phyloP scores from a whole-genome alignment of 177 flowering plant species.

The Telopea speciosissima region DNA sequence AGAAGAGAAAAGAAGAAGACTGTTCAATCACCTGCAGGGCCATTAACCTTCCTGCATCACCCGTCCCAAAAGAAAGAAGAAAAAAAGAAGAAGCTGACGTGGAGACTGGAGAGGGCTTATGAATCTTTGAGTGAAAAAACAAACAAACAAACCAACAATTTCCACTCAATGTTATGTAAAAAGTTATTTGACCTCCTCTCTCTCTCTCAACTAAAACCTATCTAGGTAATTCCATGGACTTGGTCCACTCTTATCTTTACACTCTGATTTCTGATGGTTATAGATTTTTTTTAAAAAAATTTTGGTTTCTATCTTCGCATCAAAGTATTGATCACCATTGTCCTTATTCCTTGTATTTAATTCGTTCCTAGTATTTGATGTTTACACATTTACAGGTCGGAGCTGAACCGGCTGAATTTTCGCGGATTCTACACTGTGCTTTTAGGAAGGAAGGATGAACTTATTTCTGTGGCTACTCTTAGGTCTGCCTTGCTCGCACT shows the following conservation, averaged over 20 bases:
- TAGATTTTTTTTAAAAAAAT: not conserved
- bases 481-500: constrained; percentile 38
- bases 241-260: no score
- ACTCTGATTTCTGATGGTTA: not conserved
- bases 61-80: no score
- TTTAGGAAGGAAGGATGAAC: constrained; percentile 66
- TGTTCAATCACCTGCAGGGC: no score
- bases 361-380: not conserved
- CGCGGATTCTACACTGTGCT: constrained; percentile 74
- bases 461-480: constrained; percentile 62
- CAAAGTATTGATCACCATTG: not conserved
- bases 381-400: constrained; percentile 40
- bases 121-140: no score
- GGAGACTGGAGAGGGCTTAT: no score
- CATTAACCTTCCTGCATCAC: no score
- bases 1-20: no score
- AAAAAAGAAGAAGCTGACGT: no score
- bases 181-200: not conserved
- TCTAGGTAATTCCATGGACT: no score
- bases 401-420: constrained; percentile 66
- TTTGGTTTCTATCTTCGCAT: not conserved
- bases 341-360: not conserved
- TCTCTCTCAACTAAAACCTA: no score
- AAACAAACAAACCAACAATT: no score
- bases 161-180: not conserved